Percentiles rank a stretch among this genome's conserved stretches.
phyloP scores from a whole-genome alignment of 805 yeast species.

The Saccharomycopsis malanga region DNA sequence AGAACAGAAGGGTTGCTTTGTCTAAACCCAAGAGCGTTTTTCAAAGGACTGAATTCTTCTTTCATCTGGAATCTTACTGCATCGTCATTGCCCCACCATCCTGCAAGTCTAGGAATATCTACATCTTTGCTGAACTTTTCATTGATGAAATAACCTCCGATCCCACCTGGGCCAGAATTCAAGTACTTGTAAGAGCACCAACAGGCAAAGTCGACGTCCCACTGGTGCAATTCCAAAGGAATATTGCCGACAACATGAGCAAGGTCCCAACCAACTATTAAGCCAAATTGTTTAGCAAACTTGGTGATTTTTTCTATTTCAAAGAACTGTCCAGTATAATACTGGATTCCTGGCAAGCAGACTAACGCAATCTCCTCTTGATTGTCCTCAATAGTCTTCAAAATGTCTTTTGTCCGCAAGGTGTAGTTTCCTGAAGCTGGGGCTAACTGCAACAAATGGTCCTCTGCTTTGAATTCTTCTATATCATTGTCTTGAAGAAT shows the following conservation, averaged over 20 bases:
- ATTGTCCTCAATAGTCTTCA: slow-evolving; percentile 46
- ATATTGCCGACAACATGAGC: slow-evolving; percentile 95
- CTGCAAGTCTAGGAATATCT: slow-evolving; percentile 66
- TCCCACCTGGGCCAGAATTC: slow-evolving; percentile 91
- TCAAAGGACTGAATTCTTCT: slow-evolving; percentile 69
- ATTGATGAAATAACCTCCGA: slow-evolving; percentile 80
- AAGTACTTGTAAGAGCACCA: slow-evolving; percentile 93
- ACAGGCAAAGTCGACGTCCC: slow-evolving; percentile 89
- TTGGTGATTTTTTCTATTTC: slow-evolving; percentile 66
- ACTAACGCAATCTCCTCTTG: slow-evolving; percentile 63
- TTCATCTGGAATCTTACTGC: slow-evolving; percentile 69
- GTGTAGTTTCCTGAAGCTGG: slow-evolving; percentile 54
- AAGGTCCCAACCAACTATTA: slow-evolving; percentile 85
- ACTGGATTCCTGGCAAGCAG: slow-evolving; percentile 83
- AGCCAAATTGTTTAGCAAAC: slow-evolving; percentile 44
- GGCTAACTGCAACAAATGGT: slow-evolving; percentile 54
- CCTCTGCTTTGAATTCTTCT: slow-evolving; percentile 28
- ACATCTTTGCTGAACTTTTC: slow-evolving; percentile 33
- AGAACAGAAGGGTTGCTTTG: slow-evolving; percentile 88
- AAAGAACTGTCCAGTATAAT: slow-evolving; percentile 84
- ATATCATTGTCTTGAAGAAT: slow-evolving; percentile 11
- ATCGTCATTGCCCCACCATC: slow-evolving; percentile 95
- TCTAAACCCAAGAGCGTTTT: slow-evolving; percentile 81
- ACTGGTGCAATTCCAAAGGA: slow-evolving; percentile 66
- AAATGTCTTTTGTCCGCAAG: slow-evolving; percentile 57